Conservation (phyloP, 164 flowering plant species). For the Chloranthus sessilifolius region DNA sequence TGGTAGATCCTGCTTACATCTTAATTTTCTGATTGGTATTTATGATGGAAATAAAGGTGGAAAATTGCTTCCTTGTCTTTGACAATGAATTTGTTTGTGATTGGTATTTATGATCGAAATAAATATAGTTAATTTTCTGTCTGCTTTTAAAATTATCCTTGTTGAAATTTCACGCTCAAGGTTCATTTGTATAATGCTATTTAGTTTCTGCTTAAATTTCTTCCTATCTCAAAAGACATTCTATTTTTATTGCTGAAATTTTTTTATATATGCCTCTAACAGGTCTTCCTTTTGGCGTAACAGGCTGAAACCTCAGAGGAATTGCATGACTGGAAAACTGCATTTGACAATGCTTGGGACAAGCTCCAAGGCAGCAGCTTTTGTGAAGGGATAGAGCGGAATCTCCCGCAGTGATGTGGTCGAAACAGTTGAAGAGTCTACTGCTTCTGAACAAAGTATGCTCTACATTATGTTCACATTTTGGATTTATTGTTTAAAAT, state of each 20-base stretch:
- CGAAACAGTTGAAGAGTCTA: slow-evolving; percentile 48
- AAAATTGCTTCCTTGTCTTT: no score
- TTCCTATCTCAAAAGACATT: no score
- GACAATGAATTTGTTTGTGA: no score
- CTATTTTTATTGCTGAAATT: neutral
- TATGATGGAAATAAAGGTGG: no score
- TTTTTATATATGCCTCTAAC: neutral
- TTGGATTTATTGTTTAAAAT: no score
- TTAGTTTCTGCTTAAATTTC: neutral
- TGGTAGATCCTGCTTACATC: no score
- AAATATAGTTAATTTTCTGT: neutral
- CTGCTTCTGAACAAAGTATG: slow-evolving; percentile 60
- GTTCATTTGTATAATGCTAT: slow-evolving; percentile 22
- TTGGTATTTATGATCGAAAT: no score
- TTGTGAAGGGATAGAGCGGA: slow-evolving; percentile 72
- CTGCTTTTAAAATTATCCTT: slow-evolving; percentile 5
- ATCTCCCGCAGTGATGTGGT: slow-evolving; percentile 55
- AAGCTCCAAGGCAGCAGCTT: slow-evolving; percentile 77
- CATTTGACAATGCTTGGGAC: slow-evolving; percentile 87
- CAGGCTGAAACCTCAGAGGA: slow-evolving; percentile 96
- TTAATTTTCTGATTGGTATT: no score
- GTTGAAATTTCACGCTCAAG: slow-evolving; percentile 78
- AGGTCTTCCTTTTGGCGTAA: slow-evolving; percentile 5
- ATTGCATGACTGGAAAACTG: slow-evolving; percentile 82
- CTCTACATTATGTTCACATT: no score